A percentile compares a stretch with the other conserved stretches of the same genome.
Evolutionary conservation across 768 basidiomycete species (phyloP).

Genomic region (Podaxis mareebaensis): DNA sequence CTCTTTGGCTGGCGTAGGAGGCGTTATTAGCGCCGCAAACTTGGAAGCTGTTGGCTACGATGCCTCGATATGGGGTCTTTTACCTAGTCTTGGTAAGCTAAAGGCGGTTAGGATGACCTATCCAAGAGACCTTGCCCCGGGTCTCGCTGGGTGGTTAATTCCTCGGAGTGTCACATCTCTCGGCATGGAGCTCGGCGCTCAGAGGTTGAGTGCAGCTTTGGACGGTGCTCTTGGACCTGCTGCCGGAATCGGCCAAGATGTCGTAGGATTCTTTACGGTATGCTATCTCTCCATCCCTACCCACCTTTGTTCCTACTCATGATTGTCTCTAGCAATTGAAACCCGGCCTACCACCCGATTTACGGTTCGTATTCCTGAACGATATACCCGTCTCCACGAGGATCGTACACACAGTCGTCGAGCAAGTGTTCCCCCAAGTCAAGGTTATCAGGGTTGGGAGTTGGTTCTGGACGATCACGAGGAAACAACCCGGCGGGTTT

Average conservation of each 20-base stretch:
- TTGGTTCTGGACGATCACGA: slow-evolving; percentile 53
- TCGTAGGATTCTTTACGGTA: slow-evolving; percentile 5
- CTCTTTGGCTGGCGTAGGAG: slow-evolving; percentile 62
- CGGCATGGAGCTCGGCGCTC: slow-evolving; percentile 39
- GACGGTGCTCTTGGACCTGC: slow-evolving; percentile 41
- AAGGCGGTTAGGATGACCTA: slow-evolving; percentile 61
- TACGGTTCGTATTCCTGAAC: slow-evolving; percentile 58
- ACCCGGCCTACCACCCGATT: slow-evolving; percentile 50
- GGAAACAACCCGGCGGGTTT: slow-evolving; percentile 18
- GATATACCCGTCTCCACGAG: slow-evolving; percentile 45
- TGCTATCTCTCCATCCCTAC: not conserved
- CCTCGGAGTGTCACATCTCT: slow-evolving; percentile 53
- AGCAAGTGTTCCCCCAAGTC: slow-evolving; percentile 63
- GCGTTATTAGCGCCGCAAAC: slow-evolving; percentile 60
- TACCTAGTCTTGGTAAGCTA: slow-evolving; percentile 56
- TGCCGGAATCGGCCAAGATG: slow-evolving; percentile 2
- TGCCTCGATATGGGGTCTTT: slow-evolving; percentile 69
- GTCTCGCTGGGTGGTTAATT: slow-evolving; percentile 68
- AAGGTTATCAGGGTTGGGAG: slow-evolving; percentile 54
- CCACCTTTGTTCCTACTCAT: not conserved
- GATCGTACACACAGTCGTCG: slow-evolving; percentile 40
- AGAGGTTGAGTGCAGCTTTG: slow-evolving; percentile 37
- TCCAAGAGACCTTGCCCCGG: slow-evolving; percentile 61
- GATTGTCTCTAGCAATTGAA: slow-evolving; percentile 52
- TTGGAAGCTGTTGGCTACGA: slow-evolving; percentile 64